Percentiles rank a stretch among this genome's conserved stretches.
Evolutionary conservation across 2,329 filamentous ascomycete genomes (phyloP).

Genomic region (Ophiobolus disseminans): DNA sequence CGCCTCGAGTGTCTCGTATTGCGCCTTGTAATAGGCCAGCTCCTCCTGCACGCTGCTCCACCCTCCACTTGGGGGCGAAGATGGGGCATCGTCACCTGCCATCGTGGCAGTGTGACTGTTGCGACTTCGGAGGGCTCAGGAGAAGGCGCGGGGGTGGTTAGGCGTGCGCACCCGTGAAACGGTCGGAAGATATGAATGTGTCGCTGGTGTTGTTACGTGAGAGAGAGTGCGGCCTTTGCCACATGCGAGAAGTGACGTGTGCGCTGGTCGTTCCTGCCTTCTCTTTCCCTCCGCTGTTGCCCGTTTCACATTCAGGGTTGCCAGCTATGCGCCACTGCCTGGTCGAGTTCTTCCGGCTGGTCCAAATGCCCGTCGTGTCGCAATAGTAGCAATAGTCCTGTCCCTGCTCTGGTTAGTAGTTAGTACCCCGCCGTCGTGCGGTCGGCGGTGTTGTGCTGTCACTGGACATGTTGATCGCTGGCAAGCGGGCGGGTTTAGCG

Average conservation of each 20-base stretch:
- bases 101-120: constrained; percentile 32
- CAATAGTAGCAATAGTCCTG: constrained; percentile 22
- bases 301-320: constrained; percentile 33
- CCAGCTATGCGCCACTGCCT: constrained; percentile 34
- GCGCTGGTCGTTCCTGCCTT: constrained; percentile 29
- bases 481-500: constrained; percentile 3
- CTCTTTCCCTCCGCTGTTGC: constrained; percentile 20
- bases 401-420: constrained; percentile 45
- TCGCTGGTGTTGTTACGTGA: background rate
- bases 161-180: constrained; percentile 13
- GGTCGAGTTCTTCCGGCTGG: constrained; percentile 22
- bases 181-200: constrained; percentile 9
- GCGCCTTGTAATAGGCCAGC: constrained; percentile 91
- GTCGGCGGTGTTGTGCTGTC: constrained; percentile 34
- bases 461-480: constrained; percentile 32
- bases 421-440: constrained; percentile 30
- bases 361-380: constrained; percentile 14
- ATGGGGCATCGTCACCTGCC: constrained; percentile 37
- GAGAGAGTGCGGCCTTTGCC: constrained; percentile 9
- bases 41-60: constrained; percentile 68
- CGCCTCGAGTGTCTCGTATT: constrained; percentile 90
- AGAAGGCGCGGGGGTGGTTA: constrained; percentile 26
- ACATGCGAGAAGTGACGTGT: constrained; percentile 9
- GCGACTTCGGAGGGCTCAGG: constrained; percentile 30
- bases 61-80: constrained; percentile 41